A percentile compares a stretch with the other conserved stretches of the same genome.
These are phyloP conservation scores for Sphagnum tenellum DNA, from an alignment of 225 moss, liverwort and hornwort species.

Conservation along the genomic window DNA sequence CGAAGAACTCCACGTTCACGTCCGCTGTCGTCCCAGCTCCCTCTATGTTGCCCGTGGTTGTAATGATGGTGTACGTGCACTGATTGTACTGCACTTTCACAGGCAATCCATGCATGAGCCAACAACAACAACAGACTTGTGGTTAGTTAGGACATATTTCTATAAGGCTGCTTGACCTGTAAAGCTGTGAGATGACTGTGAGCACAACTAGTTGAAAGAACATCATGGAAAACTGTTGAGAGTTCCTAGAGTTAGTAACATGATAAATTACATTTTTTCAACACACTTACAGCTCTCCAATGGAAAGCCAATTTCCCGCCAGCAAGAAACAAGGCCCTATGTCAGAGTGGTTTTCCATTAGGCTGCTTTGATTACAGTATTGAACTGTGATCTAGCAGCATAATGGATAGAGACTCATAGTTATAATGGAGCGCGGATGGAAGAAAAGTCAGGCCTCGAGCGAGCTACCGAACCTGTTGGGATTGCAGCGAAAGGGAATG, in stretches of 20 bases:
- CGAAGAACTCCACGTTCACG: conserved; percentile 62
- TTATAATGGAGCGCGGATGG: not conserved
- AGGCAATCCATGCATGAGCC: not conserved
- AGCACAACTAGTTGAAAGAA: not conserved
- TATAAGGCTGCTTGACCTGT: too few relatives aligned
- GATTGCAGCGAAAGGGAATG: conserved; percentile 16
- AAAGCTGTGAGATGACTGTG: too few relatives aligned
- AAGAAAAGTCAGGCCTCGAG: not conserved
- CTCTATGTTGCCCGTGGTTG: conserved; percentile 49
- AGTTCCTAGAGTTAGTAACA: not conserved
- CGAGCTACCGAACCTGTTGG: conserved; percentile 23
- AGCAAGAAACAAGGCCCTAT: not conserved
- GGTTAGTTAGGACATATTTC: not conserved
- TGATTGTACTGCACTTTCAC: conserved; percentile 34
- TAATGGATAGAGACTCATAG: not conserved
- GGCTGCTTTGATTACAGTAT: too few relatives aligned
- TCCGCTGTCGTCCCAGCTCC: conserved; percentile 50
- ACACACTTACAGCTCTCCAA: not conserved
- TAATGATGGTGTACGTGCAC: conserved; percentile 55
- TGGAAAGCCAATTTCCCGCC: too few relatives aligned
- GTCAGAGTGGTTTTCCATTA: not conserved
- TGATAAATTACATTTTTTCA: not conserved
- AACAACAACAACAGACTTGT: not conserved
- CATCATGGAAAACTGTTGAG: not conserved
- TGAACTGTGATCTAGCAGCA: not conserved